Evolutionary conservation across 2,329 filamentous ascomycete species (phyloP).

Genomic region (Eurotiales sp.): DNA sequence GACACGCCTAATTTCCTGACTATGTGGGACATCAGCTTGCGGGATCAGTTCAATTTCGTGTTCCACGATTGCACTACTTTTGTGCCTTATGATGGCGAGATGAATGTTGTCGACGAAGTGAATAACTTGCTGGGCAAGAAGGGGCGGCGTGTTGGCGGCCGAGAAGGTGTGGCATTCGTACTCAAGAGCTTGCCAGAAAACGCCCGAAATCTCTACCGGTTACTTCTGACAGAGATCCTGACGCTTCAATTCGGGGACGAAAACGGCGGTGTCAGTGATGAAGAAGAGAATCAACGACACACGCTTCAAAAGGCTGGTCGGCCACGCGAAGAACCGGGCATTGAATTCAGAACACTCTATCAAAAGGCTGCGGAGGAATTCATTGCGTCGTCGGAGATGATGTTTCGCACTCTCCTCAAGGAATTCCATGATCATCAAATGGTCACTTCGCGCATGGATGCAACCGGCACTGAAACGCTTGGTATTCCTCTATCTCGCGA

Average conservation of each 20-base stretch:
- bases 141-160: conserved; percentile 74
- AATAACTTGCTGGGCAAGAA: conserved; percentile 81
- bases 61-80: conserved; percentile 97
- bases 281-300: conserved; percentile 32
- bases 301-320: conserved; percentile 1
- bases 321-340: conserved; percentile 51
- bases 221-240: conserved; percentile 81
- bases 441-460: conserved; percentile 84
- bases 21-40: conserved; percentile 84
- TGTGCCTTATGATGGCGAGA: conserved; percentile 65
- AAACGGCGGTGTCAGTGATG: conserved; percentile 52
- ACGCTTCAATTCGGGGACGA: conserved; percentile 48
- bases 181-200: conserved; percentile 88
- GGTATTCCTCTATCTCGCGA: conserved; percentile 82
- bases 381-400: conserved; percentile 94
- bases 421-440: conserved; percentile 99
- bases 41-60: conserved; percentile 76
- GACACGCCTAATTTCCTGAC: conserved; percentile 85
- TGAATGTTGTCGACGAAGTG: conserved; percentile 85
- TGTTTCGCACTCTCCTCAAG: conserved; percentile 87
- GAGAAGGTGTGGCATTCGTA: conserved; percentile 89
- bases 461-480: conserved; percentile 77
- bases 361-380: conserved; percentile 96
- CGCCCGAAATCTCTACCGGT: conserved; percentile 77
- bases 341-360: conserved; percentile 89